Evolutionary conservation across 2,329 filamentous ascomycete genomes (phyloP), one percentile per base, ranked within the genome.

Genomic region (Fusarium caatingaense): DNA sequence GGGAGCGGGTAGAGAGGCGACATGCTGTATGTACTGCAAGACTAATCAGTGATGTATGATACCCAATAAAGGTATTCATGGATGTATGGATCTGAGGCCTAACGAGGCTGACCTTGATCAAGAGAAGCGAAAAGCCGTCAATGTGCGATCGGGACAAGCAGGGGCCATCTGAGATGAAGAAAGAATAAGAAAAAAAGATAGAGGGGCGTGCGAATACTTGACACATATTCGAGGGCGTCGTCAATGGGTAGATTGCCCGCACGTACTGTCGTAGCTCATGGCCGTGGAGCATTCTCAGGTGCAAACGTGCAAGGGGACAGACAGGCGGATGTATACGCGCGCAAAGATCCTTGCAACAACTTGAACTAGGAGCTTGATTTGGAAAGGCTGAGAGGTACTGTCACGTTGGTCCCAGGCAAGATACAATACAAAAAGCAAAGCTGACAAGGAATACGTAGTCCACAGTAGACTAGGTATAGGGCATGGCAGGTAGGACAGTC

Each of bases 1-100:
- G 66, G 71, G 72, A 74, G 56, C 68, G 72, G 72, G 57, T 64
- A 64, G 66, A 54, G 49, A 69, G 65, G 67, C 69, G 72, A 68
- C 44, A 25, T 64, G 56, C 65, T 62, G 62, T 65, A 65, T 55
- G 37, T 44, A 23, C 41, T 23, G 41, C 10, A 44, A 42, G 34
- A 53, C 49, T 42, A 27, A 37, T 37, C 34, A 37, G 6, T 37
- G 18, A 37, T 37, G 34, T n/a, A 37, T 37, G 34, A 10, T 37
- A n/a, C 34, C 34, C 34, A 37, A 30, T 15, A 30, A 30, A 30
- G 34, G 9, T 37, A 37, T n/a, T 37, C 34, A 37, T 37, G 34
- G 34, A 37, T 37, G 34, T 37, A 37, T 37, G 18, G 34, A 37
- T 37, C 34, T 64, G 59, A 68, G 64, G 58, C 64, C 63, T 42